A percentile compares a stretch with the other conserved stretches of the same genome.
Evolutionary conservation across 257 asterid genomes (phyloP).

Genomic region (Apocynum venetum): DNA sequence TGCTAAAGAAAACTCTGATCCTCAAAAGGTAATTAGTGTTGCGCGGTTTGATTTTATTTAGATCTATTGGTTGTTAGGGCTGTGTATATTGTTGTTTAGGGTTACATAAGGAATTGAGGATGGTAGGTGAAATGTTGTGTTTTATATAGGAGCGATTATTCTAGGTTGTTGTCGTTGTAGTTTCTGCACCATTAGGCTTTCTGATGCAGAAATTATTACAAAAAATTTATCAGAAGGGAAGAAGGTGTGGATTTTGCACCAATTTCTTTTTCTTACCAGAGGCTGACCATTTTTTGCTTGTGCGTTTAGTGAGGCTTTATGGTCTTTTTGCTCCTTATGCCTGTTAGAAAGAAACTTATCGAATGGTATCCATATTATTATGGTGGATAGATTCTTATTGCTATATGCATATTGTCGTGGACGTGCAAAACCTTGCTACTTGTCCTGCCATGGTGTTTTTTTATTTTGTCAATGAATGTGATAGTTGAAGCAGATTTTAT

Average conservation of each 20-base stretch:
- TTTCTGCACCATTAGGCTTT: neutral
- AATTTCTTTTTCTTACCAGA: neutral
- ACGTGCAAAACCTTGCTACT: neutral
- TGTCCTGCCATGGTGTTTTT: neutral
- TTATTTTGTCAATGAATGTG: neutral
- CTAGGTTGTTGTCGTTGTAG: no score
- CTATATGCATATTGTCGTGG: neutral
- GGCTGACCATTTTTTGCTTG: neutral
- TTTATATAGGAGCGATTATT: neutral
- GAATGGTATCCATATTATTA: neutral
- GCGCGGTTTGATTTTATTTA: neutral
- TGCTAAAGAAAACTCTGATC: conserved; percentile 67
- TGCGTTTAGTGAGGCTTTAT: neutral
- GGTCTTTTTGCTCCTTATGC: neutral
- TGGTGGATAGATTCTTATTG: neutral
- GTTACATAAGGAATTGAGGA: neutral
- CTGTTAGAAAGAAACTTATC: neutral
- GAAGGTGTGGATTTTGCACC: neutral
- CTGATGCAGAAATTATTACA: neutral
- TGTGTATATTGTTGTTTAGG: neutral
- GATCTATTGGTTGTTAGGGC: neutral
- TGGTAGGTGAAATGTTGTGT: neutral
- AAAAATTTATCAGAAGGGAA: neutral
- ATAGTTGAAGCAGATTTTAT: neutral
- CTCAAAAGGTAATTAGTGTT: conserved; percentile 46